Base-by-base conservation (phyloP, 2,329 filamentous ascomycete genomes). In the Trichoderma simmonsii region DNA sequence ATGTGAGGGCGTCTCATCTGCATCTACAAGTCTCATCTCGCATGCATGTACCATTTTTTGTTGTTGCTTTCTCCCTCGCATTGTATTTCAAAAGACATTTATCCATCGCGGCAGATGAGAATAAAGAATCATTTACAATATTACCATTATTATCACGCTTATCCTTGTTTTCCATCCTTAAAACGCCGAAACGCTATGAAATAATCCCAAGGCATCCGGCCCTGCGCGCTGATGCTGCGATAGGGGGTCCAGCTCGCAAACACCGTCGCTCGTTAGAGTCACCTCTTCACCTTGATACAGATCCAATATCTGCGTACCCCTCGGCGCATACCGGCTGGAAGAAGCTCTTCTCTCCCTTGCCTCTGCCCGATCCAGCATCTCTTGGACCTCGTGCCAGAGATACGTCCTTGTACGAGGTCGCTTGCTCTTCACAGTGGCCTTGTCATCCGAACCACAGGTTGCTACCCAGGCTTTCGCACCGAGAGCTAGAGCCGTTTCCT, bases 401-500 rank as follows among this genome's bases (percentile, higher is more conserved):
- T 39, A 71, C 6, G 32, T 64, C 32, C 28, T 71, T 7, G 43
- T 24, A 14, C 68, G 68, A 1, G 30, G 14, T 21, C 43, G 24
- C 9, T 8, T 57, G 43, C 15, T 56, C 9, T 89, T 89, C 4
- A 81, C 82, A 30, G 86, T 84, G 43, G 87, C 82, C 76, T 87
- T 85, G 76, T 87, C 85, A 14, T 39, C 12, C 6, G 86, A 88
- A 75, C 91, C 89, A 73, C 90, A 89, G 0, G 89, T 86, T 70
- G 86, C 85, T 24, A 92, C 84, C 90, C 90, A 92, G 1, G 84
- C 82, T 71, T 83, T 83, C 4, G 88, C 88, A 14, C 84, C 84
- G 1, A 90, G 79, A 24, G 83, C 83, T 48, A 82, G 80, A 2
- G 88, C 89, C 30, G 90, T 87, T 71, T 88, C 85, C 30, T 86